These are phyloP conservation scores for Scedosporium boydii DNA, from an alignment of 2,329 filamentous ascomycete genomes.

Conservation along the genomic window DNA sequence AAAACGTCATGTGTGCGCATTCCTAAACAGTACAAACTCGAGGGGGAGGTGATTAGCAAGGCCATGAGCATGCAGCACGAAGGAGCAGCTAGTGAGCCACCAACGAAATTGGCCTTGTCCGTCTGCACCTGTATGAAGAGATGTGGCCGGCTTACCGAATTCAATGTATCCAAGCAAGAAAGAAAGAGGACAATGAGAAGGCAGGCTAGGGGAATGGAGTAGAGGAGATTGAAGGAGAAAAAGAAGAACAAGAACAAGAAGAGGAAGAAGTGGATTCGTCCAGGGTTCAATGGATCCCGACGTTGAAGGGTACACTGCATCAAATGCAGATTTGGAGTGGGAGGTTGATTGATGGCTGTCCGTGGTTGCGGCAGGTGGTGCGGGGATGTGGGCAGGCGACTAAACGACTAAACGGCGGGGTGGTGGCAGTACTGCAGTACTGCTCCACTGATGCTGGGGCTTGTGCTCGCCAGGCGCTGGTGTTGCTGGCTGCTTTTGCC, in stretches of 20 bases:
- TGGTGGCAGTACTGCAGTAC: neutral
- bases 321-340: neutral
- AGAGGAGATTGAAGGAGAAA: neutral
- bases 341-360: neutral
- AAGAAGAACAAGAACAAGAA: neutral
- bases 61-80: neutral
- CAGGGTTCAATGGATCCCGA: neutral
- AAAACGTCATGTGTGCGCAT: neutral
- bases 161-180: neutral
- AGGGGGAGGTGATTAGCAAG: neutral
- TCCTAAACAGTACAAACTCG: neutral
- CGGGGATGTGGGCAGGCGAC: neutral
- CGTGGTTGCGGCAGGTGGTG: neutral
- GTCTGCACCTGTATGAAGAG: no score
- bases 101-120: neutral
- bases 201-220: neutral
- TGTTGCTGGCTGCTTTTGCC: neutral
- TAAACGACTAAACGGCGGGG: neutral
- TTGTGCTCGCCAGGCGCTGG: neutral
- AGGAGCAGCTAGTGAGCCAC: neutral
- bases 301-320: neutral
- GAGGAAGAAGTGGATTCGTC: neutral
- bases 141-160: neutral
- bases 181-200: neutral
- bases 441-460: neutral